Percentiles rank a stretch among this genome's conserved stretches.
phyloP scores from a whole-genome alignment of 345 rosid genomes.

The Eucalyptus regnans region DNA sequence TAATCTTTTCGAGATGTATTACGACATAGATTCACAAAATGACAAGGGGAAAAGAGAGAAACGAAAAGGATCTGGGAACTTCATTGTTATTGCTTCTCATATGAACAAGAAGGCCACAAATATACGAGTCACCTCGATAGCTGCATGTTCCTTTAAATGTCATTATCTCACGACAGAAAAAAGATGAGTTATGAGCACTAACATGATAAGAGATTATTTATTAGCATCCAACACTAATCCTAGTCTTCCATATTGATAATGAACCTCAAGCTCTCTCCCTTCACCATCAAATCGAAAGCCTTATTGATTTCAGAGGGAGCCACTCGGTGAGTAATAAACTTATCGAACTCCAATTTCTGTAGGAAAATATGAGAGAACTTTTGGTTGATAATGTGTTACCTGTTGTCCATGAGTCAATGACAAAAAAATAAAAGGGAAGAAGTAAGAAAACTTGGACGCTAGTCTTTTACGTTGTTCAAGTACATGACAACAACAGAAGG shows the following conservation, averaged over 20 bases:
- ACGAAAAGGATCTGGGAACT: neutral
- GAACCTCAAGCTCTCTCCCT: slow-evolving; percentile 29
- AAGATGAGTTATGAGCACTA: neutral
- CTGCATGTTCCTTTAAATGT: neutral
- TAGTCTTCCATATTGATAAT: slow-evolving; percentile 21
- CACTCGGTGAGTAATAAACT: slow-evolving; percentile 26
- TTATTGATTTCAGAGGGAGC: slow-evolving; percentile 29
- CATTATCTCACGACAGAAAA: neutral
- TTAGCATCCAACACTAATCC: neutral
- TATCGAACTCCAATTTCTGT: slow-evolving; percentile 37
- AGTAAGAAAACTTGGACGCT: neutral
- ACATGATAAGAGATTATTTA: neutral
- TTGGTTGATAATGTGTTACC: neutral
- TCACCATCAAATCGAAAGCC: slow-evolving; percentile 27
- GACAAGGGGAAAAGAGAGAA: neutral
- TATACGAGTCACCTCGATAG: neutral
- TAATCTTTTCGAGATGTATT: too few relatives aligned
- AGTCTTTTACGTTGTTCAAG: slow-evolving; percentile 13
- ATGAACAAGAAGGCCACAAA: neutral
- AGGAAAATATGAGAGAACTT: neutral
- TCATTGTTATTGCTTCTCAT: neutral
- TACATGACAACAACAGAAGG: slow-evolving; percentile 19
- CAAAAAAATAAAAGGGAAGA: neutral
- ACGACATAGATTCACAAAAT: neutral
- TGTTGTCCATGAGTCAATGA: neutral